phyloP scores from a whole-genome alignment of 2,329 filamentous ascomycete genomes.

The Beauveria scarabaeidicola region DNA sequence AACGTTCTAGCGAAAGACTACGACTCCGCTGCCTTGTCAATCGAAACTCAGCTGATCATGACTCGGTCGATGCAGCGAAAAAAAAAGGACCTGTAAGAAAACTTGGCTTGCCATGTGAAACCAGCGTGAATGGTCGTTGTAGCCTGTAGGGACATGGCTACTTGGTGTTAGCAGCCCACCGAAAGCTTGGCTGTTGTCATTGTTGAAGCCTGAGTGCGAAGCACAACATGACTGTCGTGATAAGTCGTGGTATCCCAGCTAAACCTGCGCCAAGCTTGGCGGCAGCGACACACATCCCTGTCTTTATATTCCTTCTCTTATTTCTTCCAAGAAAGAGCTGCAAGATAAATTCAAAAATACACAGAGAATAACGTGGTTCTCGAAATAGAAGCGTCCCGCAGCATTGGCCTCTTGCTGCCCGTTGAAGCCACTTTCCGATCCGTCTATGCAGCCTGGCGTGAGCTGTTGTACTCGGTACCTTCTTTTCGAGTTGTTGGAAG shows the following conservation, averaged over 20 bases:
- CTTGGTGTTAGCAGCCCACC: neutral
- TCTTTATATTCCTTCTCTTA: neutral
- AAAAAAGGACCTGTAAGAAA: conserved; percentile 1
- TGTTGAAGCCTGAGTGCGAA: neutral
- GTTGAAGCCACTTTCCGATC: neutral
- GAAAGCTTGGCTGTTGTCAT: neutral
- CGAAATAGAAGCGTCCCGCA: neutral
- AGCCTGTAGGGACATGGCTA: no score
- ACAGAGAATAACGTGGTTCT: neutral
- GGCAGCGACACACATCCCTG: neutral
- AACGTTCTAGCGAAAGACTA: neutral
- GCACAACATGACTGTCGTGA: neutral
- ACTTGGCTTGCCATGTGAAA: neutral
- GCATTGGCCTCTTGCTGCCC: neutral
- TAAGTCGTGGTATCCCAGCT: neutral
- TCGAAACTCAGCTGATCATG: neutral
- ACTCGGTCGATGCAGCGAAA: neutral
- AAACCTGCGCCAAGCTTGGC: neutral
- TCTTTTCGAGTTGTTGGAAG: neutral
- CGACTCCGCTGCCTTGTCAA: neutral
- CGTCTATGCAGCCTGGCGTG: neutral
- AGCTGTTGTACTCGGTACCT: neutral
- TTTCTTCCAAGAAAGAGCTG: neutral
- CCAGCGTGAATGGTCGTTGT: neutral
- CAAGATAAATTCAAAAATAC: no score